phyloP scores from a whole-genome alignment of 345 rosid genomes.

The Syzygium grande region DNA sequence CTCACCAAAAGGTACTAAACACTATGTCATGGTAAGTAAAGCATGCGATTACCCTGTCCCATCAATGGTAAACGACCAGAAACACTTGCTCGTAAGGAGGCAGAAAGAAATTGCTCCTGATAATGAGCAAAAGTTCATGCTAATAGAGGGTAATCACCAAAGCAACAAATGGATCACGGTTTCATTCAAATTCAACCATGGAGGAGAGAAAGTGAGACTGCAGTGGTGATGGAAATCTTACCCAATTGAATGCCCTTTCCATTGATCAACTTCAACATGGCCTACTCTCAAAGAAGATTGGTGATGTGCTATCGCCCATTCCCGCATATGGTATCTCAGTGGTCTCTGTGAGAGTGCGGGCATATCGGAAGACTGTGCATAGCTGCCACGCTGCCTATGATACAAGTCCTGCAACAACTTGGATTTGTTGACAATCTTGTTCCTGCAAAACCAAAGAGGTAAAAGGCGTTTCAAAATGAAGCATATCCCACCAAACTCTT shows the following conservation, averaged over 20 bases:
- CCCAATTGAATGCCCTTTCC: conserved; percentile 80
- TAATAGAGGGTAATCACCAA: neutral
- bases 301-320: conserved; percentile 62
- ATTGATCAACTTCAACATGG: conserved; percentile 48
- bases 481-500: neutral
- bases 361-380: neutral
- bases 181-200: neutral
- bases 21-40: neutral
- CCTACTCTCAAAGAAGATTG: conserved; percentile 34
- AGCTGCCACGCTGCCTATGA: conserved; percentile 26
- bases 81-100: neutral
- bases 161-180: neutral
- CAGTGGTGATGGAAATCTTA: conserved; percentile 4
- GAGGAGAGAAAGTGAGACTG: neutral
- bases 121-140: neutral
- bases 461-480: neutral
- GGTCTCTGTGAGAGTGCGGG: conserved; percentile 23
- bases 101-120: neutral
- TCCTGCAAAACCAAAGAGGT: conserved; percentile 33
- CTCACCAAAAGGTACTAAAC: neutral
- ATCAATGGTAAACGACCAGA: neutral
- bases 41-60: neutral
- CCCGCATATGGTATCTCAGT: conserved; percentile 30
- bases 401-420: conserved; percentile 46
- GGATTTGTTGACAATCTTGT: conserved; percentile 34